Conservation (phyloP, 1,139 yeast genomes). For the Taphrina confusa region DNA sequence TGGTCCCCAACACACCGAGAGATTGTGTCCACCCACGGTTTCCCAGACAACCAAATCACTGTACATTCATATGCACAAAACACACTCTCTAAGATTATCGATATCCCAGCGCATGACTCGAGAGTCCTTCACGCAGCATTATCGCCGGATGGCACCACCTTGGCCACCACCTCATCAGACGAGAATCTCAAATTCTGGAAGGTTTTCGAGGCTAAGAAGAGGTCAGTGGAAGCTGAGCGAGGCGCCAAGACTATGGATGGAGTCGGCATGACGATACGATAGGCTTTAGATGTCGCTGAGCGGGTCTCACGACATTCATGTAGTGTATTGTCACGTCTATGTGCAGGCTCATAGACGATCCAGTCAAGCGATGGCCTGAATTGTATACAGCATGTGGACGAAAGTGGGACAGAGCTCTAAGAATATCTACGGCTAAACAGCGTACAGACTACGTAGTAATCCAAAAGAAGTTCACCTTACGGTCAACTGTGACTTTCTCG, state of each 20-base stretch:
- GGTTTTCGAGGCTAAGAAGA: constrained; percentile 62
- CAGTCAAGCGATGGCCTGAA: no score
- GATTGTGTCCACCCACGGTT: constrained; percentile 92
- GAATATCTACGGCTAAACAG: no score
- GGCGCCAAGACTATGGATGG: constrained; percentile 28
- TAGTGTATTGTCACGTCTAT: no score
- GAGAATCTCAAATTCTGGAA: constrained; percentile 96
- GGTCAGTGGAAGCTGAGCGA: constrained; percentile 15
- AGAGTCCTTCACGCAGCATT: constrained; percentile 80
- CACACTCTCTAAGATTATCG: constrained; percentile 70
- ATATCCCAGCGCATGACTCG: constrained; percentile 86
- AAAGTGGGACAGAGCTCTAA: no score
- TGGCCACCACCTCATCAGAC: constrained; percentile 96
- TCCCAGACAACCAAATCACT: constrained; percentile 80
- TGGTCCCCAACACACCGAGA: constrained; percentile 87
- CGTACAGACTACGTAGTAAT: no score
- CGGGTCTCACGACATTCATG: constrained; percentile 2
- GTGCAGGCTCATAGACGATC: no score
- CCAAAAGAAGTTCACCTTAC: no score
- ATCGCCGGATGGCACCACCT: constrained; percentile 84
- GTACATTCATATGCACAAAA: constrained; percentile 73
- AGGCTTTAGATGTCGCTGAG: not conserved
- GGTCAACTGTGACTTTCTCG: no score
- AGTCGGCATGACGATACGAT: constrained; percentile 38
- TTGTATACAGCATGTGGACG: no score